Conservation (phyloP, 192 early-diverging fungal species). For the Podila minutissima region DNA sequence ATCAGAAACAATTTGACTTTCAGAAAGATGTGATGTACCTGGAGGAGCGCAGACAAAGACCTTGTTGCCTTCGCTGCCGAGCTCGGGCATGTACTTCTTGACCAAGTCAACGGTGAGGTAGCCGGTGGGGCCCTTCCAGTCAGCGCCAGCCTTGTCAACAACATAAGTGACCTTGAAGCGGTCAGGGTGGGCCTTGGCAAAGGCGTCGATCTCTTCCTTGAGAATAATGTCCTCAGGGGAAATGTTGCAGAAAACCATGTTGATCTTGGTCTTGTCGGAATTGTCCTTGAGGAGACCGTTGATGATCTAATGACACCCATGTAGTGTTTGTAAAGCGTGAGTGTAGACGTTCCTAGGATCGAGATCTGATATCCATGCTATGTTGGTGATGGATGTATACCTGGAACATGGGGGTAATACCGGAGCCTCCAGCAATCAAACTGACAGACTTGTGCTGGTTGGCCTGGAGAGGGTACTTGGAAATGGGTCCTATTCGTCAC, state of each 20-base stretch:
- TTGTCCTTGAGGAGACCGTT: conserved; percentile 69
- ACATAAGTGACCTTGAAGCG: conserved; percentile 75
- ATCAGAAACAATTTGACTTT: conserved; percentile 35
- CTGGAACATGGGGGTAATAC: conserved; percentile 75
- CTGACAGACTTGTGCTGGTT: conserved; percentile 71
- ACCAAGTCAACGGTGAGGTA: conserved; percentile 79
- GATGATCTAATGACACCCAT: conserved; percentile 52
- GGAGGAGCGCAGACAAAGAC: conserved; percentile 49
- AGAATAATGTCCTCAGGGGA: conserved; percentile 76
- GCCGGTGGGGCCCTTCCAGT: conserved; percentile 80
- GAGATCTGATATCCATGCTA: not conserved
- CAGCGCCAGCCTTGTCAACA: conserved; percentile 66
- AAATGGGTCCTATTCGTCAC: conserved; percentile 67
- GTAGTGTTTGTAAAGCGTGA: conserved; percentile 26
- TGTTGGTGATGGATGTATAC: not conserved
- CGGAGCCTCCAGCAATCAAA: conserved; percentile 82
- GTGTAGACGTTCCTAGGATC: conserved; percentile 8
- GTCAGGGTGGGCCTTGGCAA: conserved; percentile 65
- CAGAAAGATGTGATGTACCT: conserved; percentile 1
- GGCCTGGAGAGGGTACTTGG: conserved; percentile 67
- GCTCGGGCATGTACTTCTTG: conserved; percentile 72
- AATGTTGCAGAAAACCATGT: conserved; percentile 77
- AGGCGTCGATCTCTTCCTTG: conserved; percentile 68
- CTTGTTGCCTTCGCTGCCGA: conserved; percentile 63
- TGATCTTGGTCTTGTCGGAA: conserved; percentile 74